Percentiles rank a stretch among this genome's conserved stretches.
Conservation (phyloP, 345 rosid species). For the Streptanthus diversifolius region DNA sequence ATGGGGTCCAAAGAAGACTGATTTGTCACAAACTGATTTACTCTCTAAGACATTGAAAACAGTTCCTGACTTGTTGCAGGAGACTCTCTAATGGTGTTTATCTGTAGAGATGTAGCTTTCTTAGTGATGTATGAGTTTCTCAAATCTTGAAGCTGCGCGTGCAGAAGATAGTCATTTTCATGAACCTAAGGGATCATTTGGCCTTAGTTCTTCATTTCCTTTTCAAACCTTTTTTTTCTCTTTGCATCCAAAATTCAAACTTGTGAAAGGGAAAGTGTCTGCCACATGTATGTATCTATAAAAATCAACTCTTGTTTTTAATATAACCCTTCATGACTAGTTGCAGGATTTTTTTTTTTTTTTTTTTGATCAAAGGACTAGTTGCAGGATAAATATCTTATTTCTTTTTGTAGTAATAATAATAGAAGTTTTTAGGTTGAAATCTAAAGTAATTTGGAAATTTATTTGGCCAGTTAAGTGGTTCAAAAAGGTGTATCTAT, state of each 20-base stretch:
- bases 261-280: conserved; percentile 34
- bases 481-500: neutral
- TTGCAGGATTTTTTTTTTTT: no score
- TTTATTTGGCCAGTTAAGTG: neutral
- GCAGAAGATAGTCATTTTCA: conserved; percentile 27
- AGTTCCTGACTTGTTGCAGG: conserved; percentile 20
- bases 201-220: conserved; percentile 7
- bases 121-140: conserved; percentile 26
- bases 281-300: conserved; percentile 24
- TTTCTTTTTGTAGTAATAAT: neutral
- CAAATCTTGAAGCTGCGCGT: conserved; percentile 25
- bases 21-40: conserved; percentile 27
- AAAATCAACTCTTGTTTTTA: conserved; percentile 3
- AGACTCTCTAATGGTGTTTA: conserved; percentile 25
- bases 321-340: neutral
- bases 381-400: neutral
- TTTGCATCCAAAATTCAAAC: conserved; percentile 24
- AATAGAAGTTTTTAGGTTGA: neutral
- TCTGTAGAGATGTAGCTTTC: conserved; percentile 20
- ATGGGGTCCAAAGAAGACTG: conserved; percentile 7
- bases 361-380: neutral
- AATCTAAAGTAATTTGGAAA: neutral
- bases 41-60: conserved; percentile 6
- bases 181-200: conserved; percentile 16
- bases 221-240: neutral